phyloP scores from a whole-genome alignment of 257 asterid species.

The Primulina eburnea region DNA sequence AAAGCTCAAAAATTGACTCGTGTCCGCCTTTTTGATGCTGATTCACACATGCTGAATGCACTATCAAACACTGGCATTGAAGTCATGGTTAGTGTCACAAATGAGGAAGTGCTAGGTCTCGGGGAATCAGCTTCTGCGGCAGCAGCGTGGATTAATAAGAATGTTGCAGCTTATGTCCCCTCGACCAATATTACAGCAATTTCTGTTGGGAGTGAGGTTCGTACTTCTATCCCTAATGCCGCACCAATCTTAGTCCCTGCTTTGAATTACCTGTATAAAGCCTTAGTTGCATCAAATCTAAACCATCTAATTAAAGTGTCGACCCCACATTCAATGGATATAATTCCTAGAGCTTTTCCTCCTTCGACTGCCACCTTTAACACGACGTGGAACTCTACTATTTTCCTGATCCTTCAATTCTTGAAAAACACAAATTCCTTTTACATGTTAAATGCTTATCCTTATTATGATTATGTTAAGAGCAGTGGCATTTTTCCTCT shows the following conservation, averaged over 20 bases:
- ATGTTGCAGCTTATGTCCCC: conserved; percentile 60
- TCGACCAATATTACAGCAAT: conserved; percentile 74
- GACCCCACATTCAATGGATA: conserved; percentile 72
- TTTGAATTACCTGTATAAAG: conserved; percentile 69
- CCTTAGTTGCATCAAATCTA: conserved; percentile 67
- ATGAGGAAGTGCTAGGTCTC: conserved; percentile 65
- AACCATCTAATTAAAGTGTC: conserved; percentile 63
- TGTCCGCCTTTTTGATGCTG: conserved; percentile 74
- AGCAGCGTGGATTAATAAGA: conserved; percentile 71
- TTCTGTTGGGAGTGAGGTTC: conserved; percentile 83
- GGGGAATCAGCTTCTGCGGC: conserved; percentile 73
- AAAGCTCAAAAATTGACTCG: conserved; percentile 65
- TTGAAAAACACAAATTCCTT: conserved; percentile 66
- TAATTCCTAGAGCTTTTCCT: conserved; percentile 65
- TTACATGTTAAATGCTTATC: conserved; percentile 80
- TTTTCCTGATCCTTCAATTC: conserved; percentile 68
- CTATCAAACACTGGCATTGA: conserved; percentile 73
- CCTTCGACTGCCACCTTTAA: conserved; percentile 81
- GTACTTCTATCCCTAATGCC: conserved; percentile 63
- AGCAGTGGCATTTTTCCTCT: conserved; percentile 74
- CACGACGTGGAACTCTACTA: conserved; percentile 53
- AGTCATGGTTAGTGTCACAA: conserved; percentile 80
- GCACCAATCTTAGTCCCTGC: conserved; percentile 67
- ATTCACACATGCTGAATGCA: conserved; percentile 68
- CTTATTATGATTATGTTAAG: conserved; percentile 59